Conservation (phyloP, 139 green algal species). For the Chlamydomonas sphaeroides region DNA sequence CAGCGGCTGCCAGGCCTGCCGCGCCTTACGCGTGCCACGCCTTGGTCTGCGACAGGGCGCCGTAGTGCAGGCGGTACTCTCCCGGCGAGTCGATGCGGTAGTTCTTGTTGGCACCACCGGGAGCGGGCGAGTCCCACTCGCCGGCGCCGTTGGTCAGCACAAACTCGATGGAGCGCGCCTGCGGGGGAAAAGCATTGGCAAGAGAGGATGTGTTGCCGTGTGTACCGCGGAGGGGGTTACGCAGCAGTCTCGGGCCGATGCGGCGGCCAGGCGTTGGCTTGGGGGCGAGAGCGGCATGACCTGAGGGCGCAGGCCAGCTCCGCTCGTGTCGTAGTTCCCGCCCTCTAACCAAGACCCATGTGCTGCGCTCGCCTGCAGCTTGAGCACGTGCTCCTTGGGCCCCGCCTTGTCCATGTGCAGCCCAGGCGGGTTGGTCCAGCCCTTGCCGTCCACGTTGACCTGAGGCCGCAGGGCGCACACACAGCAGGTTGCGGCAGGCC, state of each 20-base stretch:
- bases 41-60: conserved; percentile 14
- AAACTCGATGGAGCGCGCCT: conserved; percentile 28
- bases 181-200: background rate
- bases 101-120: conserved; percentile 4
- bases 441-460: conserved; percentile 37
- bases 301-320: no score
- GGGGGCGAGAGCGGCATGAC: no score
- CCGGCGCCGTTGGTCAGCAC: conserved; percentile 34
- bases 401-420: conserved; percentile 5
- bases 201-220: no score
- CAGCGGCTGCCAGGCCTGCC: no score
- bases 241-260: no score
- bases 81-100: conserved; percentile 24
- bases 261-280: no score
- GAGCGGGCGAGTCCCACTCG: conserved; percentile 22
- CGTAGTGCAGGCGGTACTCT: conserved; percentile 38
- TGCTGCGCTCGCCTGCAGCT: background rate
- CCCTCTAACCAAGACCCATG: background rate
- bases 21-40: background rate
- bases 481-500: no score
- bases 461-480: no score
- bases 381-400: conserved; percentile 2
- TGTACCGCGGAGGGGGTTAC: no score
- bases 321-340: no score
- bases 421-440: conserved; percentile 32